Base-by-base conservation (phyloP, 371 early-diverging fungal species). In the Zychaea mexicana region DNA sequence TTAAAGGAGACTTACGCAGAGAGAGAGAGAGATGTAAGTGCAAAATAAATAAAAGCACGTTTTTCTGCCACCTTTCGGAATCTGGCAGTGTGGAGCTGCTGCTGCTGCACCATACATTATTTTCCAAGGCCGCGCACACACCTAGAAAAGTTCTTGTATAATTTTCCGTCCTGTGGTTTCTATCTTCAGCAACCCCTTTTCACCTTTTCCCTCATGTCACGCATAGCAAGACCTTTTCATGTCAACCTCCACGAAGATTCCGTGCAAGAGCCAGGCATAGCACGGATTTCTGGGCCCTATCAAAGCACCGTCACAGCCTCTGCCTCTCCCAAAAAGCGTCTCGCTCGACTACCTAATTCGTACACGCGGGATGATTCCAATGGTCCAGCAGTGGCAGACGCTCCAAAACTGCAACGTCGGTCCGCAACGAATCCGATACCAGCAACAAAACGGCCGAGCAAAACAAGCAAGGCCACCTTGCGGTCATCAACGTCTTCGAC, bases 201-300 rank as follows among this genome's bases (percentile, higher is more conserved):
- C n/a, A n/a, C n/a, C n/a, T n/a, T n/a, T n/a, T n/a, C n/a, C n/a
- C n/a, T n/a, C n/a, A 63, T 63, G 64, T 63, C 64, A 55, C 55
- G 64, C 17, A 63, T 63, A 52, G 64, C 64, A 39, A 63, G 64
- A 57, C 64, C 64, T 22, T 31, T 57, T 47, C 64, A 63, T 38
- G 30, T 42, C 3, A 55, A 56, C 32, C 30, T 39, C 21, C 26
- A 36, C 32, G 64, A 63, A 19, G 53, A 45, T 30, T n/a, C 59
- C 26, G 38, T 58, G 22, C 59, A 58, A 42, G 59, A 58, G n/a
- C 45, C 36, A 36, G 39, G 13, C 22, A 58, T 58, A n/a, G 7
- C 38, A 27, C 42, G 59, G 5, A 49, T 49, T 24, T 49, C 49
- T 22, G 49, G 49, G 12, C n/a, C n/a, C n/a, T 49, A 49, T 24